Base-by-base conservation (phyloP, 306 rosid species). In the Rosa rugosa region DNA sequence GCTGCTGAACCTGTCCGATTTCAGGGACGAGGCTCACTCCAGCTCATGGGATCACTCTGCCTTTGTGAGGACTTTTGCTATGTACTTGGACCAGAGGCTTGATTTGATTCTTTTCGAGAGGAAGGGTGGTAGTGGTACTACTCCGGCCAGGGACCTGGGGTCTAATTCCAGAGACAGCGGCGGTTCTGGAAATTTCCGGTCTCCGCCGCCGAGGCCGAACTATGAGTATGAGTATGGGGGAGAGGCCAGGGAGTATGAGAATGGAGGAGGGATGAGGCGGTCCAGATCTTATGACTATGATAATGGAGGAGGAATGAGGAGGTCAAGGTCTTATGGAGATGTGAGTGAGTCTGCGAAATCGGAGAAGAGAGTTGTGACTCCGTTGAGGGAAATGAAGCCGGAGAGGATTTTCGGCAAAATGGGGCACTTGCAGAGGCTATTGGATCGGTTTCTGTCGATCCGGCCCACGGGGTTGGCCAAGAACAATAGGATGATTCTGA, bases 31-130 rank as follows among this genome's bases (percentile, higher is more conserved):
- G 83, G 99, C 98, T 71, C 99, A 95, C 85, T 91, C 99, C 4
- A 91, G 88, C 87, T 93, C 99, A 1, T 95, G 99, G 99, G 99
- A 95, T 77, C 96, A 91, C 83, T 93, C 99, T 0, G 94, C 98
- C 63, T 95, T 91, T 11, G 96, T 95, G 1, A 83, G 98, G 82
- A 91, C 99, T 22, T 95, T 89, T 59, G 94, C 99, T 12, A 77
- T 95, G 92, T 95, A 87, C 72, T 88, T 95, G 38, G 99, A 95
- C 81, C 99, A 95, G 76, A 87, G 98, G 9, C 94, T 95, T 4
- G 98, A 95, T 80, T 38, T 95, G 88, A 82, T 84, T 86, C 79
- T 90, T 1, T 95, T 83, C 36, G 94, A 91, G 56, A 87, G 83
- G 73, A 93, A 91, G 53, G 50, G 84, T 60, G 75, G 87, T 5